Base-by-base conservation (phyloP, 768 basidiomycete species). In the Boletales sp. region DNA sequence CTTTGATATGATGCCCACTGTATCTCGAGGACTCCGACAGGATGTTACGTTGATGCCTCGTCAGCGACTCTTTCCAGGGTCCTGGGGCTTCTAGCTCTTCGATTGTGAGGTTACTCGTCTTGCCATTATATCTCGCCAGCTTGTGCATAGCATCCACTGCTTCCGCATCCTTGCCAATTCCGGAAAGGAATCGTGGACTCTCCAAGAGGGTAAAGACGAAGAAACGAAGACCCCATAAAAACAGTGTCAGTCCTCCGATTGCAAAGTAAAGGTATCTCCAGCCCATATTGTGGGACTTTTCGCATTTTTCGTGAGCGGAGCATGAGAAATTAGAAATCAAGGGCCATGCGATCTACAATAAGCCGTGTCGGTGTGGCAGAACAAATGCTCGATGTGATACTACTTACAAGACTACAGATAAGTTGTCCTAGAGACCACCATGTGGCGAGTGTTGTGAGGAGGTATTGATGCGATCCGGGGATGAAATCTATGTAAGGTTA, bases 371-470 rank as follows among this genome's bases (percentile, higher is more conserved):
- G 32, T 17, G 11, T 15, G 18, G 10, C 40, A 24, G 38, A 10
- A 24, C 1, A 37, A 36, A 18, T 8, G 14, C 12, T 3, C 7
- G 4, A 44, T 47, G 9, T 32, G 15, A 11, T 13, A 57, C 72
- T 43, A 8, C 12, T 27, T 50, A 76, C 76, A 30, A 83, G 62
- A 50, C 73, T 73, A 11, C 69, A 74, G 18, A 80, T 47, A 5
- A 83, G 69, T 58, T 80, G 78, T 3, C 81, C 82, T 19, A 82
- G 59, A 15, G 73, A 75, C 80, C 80, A 84, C 77, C 77, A 83
- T 14, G 81, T 73, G 1, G 78, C 77, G 24, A 84, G 65, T 42
- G 82, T 60, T 1, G 81, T 82, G 40, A 84, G 63, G 32, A 83
- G 69, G 53, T 80, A 83, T 52, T 84, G 82, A 52, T 82, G 79